Base-by-base conservation (phyloP, 192 early-diverging fungal genomes). In the Nowakowskiella sp. region DNA sequence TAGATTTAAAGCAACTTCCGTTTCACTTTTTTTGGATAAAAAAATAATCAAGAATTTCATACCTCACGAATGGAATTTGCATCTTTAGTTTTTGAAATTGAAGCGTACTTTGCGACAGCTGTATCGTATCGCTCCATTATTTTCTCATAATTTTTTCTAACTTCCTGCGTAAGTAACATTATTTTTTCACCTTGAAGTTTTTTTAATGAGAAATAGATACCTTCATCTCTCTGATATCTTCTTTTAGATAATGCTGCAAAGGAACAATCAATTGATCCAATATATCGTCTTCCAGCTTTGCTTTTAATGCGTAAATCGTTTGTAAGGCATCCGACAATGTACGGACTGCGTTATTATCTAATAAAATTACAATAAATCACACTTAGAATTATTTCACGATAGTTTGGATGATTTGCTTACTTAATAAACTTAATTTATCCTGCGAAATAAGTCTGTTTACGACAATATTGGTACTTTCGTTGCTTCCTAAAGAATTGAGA, bases 191-290 rank as follows among this genome's bases (percentile, higher is more conserved):
- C 21, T 44, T 25, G 16, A 24, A 19, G 24, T 60, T n/a, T n/a
- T n/a, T n/a, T n/a, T n/a, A n/a, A n/a, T n/a, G n/a, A n/a, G 8
- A 3, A 55, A 9, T 48, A 24, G 60, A 61, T 48, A 80, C 82
- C 60, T 81, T 81, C 32, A 84, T 79, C 9, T 82, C 78, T 47
- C 72, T 82, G 27, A 83, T 53, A 21, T 86, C 84, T 7, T 68
- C 76, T 53, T 77, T 79, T 1, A 77, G 64, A 54, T 78, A 77
- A 1, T 67, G 58, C 25, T 73, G 64, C 25, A 85, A 44, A 9
- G 84, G 82, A 30, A 72, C 70, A n/a, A 82, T 34, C 9, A 85
- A 30, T 25, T 71, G 60, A 27, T 86, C 82, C 27, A 72, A 66
- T 4, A 87, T 55, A 32, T 85, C 81, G 25, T 69, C 70, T 21